phyloP scores from a whole-genome alignment of 2,329 filamentous ascomycete genomes.

The Rutstroemia sp. region DNA sequence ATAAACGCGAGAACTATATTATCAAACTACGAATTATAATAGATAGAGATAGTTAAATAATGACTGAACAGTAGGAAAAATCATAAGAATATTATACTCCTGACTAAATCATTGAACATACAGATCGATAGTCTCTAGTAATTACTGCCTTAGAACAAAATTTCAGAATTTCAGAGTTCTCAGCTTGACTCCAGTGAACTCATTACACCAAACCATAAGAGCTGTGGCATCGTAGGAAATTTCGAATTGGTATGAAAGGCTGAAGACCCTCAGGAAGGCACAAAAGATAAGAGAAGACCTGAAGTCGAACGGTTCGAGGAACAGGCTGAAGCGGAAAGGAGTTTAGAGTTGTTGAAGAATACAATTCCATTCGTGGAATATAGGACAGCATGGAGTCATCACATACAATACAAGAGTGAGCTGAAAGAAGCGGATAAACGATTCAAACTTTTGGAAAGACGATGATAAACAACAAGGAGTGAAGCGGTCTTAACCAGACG shows the following conservation, averaged over 20 bases:
- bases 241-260: slow-evolving; percentile 65
- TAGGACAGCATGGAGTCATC: slow-evolving; percentile 41
- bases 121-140: slow-evolving; percentile 98
- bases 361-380: slow-evolving; percentile 61
- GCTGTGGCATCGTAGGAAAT: slow-evolving; percentile 80
- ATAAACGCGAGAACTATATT: slow-evolving; percentile 58
- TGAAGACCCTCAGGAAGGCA: slow-evolving; percentile 63
- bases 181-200: slow-evolving; percentile 70
- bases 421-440: slow-evolving; percentile 49
- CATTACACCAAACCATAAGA: slow-evolving; percentile 78
- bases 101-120: slow-evolving; percentile 70
- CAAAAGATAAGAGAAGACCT: slow-evolving; percentile 59
- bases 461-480: no score
- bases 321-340: slow-evolving; percentile 58
- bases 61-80: slow-evolving; percentile 62
- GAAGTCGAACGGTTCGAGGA: slow-evolving; percentile 81
- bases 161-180: slow-evolving; percentile 90
- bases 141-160: slow-evolving; percentile 91
- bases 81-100: slow-evolving; percentile 56
- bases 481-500: no score
- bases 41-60: slow-evolving; percentile 76
- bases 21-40: slow-evolving; percentile 70
- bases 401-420: slow-evolving; percentile 45
- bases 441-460: slow-evolving; percentile 50
- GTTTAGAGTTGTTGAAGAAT: slow-evolving; percentile 57